Evolutionary conservation across 345 rosid genomes (phyloP).

Genomic region (Aquilaria malaccensis): DNA sequence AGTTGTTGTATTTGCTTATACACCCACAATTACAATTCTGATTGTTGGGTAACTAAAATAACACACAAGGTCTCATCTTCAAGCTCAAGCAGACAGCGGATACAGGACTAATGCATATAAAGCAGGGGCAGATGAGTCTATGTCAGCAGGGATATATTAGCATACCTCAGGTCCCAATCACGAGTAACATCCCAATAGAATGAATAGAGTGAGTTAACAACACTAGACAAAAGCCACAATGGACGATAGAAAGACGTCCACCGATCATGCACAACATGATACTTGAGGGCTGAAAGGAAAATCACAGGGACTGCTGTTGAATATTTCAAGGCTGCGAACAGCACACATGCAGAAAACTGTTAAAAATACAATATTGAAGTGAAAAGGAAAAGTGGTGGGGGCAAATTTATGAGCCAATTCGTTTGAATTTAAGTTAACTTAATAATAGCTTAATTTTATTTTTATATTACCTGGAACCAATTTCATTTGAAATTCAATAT

Average conservation of each 20-base stretch:
- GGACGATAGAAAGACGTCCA: conserved; percentile 83
- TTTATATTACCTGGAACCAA: too few relatives aligned
- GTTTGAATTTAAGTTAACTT: too few relatives aligned
- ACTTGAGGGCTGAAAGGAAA: conserved; percentile 91
- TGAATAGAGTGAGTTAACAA: conserved; percentile 84
- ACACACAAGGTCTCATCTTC: too few relatives aligned
- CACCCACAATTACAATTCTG: too few relatives aligned
- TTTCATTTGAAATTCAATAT: too few relatives aligned
- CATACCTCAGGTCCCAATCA: conserved; percentile 98
- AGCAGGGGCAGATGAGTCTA: background rate
- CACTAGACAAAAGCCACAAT: conserved; percentile 91
- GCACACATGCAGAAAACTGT: conserved; percentile 21
- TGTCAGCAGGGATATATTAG: background rate
- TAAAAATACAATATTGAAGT: conserved; percentile 5
- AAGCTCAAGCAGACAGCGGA: too few relatives aligned
- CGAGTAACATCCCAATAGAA: conserved; percentile 98
- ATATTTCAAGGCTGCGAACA: conserved; percentile 83
- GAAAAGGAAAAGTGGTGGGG: background rate
- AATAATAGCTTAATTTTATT: too few relatives aligned
- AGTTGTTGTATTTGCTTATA: too few relatives aligned
- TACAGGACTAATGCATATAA: too few relatives aligned
- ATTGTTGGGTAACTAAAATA: too few relatives aligned
- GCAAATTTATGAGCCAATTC: conserved; percentile 1
- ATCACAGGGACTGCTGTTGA: conserved; percentile 97
- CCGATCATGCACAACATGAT: conserved; percentile 67